These are phyloP conservation scores for Penicillium maclennaniae DNA, from an alignment of 495 filamentous ascomycete species.

Conservation along the genomic window DNA sequence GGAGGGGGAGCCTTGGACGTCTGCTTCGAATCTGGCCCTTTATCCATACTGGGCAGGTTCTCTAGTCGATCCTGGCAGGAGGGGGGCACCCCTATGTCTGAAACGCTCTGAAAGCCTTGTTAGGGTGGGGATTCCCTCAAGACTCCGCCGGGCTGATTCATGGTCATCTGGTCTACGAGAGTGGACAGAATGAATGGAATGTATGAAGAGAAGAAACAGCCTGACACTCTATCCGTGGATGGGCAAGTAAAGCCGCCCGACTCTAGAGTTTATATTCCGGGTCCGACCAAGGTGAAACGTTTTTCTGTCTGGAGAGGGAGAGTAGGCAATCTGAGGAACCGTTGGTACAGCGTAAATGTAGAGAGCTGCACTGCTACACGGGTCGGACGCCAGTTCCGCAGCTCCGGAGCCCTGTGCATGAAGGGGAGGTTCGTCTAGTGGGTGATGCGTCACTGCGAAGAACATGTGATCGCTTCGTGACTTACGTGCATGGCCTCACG, in stretches of 20 bases:
- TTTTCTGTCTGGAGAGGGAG: conserved; percentile 9
- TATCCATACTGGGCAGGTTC: conserved; percentile 3
- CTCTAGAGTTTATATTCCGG: conserved; percentile 17
- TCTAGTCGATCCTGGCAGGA: conserved; percentile 10
- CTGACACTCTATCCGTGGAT: conserved; percentile 7
- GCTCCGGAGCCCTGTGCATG: not conserved
- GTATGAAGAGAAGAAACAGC: not conserved
- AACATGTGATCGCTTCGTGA: conserved; percentile 14
- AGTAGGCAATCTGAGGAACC: not conserved
- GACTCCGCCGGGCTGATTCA: not conserved
- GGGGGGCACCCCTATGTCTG: not conserved
- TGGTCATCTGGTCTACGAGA: not conserved
- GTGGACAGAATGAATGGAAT: not conserved
- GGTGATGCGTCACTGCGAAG: not conserved
- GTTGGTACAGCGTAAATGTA: not conserved
- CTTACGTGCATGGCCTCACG: conserved; percentile 25
- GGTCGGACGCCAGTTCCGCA: not conserved
- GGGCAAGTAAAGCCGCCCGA: conserved; percentile 1
- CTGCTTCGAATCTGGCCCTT: conserved; percentile 5
- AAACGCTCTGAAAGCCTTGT: too few relatives aligned
- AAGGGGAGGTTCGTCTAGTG: not conserved
- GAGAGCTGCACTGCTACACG: not conserved
- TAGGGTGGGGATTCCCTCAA: too few relatives aligned
- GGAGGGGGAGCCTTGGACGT: conserved; percentile 10
- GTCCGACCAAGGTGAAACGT: conserved; percentile 9